Conservation (phyloP, 1,139 yeast genomes). For the Yamadazyma mexicana region DNA sequence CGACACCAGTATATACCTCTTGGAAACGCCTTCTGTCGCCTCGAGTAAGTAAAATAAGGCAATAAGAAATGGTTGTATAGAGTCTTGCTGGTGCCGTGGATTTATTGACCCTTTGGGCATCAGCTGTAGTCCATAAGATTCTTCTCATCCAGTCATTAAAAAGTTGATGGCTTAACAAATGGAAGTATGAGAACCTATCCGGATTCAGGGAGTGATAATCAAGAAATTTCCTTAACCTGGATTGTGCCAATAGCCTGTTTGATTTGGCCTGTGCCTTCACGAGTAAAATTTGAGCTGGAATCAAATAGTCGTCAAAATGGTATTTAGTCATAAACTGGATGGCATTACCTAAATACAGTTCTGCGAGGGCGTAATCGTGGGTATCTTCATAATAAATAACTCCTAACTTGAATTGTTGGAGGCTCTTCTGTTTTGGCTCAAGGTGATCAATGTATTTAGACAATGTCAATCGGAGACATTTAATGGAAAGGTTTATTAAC, state of each 20-base stretch:
- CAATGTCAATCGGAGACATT: conserved; percentile 32
- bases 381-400: conserved; percentile 42
- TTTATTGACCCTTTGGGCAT: background rate
- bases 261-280: conserved; percentile 1
- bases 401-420: conserved; percentile 35
- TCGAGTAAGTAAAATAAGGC: background rate
- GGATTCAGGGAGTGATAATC: background rate
- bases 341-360: conserved; percentile 39
- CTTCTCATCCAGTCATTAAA: conserved; percentile 17
- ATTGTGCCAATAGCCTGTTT: background rate
- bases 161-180: conserved; percentile 4
- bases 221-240: background rate
- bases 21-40: background rate
- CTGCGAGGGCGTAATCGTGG: conserved; percentile 36
- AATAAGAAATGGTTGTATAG: background rate
- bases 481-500: conserved; percentile 39
- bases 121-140: background rate
- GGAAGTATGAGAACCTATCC: conserved; percentile 1
- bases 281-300: background rate
- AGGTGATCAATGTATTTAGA: conserved; percentile 26
- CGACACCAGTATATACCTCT: background rate
- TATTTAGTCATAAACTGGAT: conserved; percentile 32
- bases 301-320: background rate
- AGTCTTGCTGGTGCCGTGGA: background rate
- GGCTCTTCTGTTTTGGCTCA: conserved; percentile 31